phyloP scores from a whole-genome alignment of 1,284 basidiomycete species.

The Termitomyces sp. region DNA sequence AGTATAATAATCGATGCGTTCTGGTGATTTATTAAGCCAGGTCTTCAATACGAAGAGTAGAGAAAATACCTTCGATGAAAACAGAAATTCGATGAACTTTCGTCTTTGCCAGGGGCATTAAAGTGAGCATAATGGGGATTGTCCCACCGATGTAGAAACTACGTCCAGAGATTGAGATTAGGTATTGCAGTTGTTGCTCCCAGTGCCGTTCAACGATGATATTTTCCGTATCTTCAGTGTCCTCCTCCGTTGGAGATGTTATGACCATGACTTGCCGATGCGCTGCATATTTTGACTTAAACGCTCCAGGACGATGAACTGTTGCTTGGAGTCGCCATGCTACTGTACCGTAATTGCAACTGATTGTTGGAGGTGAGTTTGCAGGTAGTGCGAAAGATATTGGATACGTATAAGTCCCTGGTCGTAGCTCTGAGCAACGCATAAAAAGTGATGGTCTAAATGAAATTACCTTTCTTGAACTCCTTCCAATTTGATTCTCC shows the following conservation, averaged over 20 bases:
- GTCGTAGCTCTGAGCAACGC: background rate
- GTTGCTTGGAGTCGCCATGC: slow-evolving; percentile 79
- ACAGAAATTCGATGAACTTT: slow-evolving; percentile 78
- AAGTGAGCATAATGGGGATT: slow-evolving; percentile 77
- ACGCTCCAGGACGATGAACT: slow-evolving; percentile 80
- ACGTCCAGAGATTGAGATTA: slow-evolving; percentile 77
- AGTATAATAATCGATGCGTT: slow-evolving; percentile 78
- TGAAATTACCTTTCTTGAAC: slow-evolving; percentile 72
- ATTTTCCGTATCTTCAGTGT: slow-evolving; percentile 75
- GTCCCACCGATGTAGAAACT: slow-evolving; percentile 81
- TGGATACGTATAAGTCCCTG: slow-evolving; percentile 92
- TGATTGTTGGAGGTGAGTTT: slow-evolving; percentile 76
- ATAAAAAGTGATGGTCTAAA: background rate
- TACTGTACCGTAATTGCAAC: slow-evolving; percentile 77
- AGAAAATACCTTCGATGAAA: slow-evolving; percentile 70
- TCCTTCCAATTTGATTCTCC: slow-evolving; percentile 77
- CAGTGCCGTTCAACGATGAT: slow-evolving; percentile 89
- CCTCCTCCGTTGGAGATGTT: slow-evolving; percentile 73
- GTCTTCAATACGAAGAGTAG: background rate
- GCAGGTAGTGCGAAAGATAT: slow-evolving; percentile 87
- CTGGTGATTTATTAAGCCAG: slow-evolving; percentile 31
- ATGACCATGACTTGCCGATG: slow-evolving; percentile 76
- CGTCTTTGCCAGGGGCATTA: slow-evolving; percentile 84
- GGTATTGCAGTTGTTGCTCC: slow-evolving; percentile 87
- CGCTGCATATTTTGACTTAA: slow-evolving; percentile 72